phyloP scores from a whole-genome alignment of 1,284 basidiomycete genomes.

The Agroathelia rolfsii region DNA sequence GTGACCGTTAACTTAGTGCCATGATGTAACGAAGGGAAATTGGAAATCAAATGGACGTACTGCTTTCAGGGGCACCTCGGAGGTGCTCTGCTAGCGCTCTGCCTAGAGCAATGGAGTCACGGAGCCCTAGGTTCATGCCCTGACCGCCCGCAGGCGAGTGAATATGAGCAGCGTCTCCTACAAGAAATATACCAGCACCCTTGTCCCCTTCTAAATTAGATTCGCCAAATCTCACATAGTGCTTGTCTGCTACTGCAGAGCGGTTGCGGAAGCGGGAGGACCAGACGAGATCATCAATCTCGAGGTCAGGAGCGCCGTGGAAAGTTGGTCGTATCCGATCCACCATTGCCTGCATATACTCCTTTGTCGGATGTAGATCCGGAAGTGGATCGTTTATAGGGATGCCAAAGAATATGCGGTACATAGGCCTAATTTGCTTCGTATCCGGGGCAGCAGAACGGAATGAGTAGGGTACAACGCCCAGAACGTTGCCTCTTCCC shows the following conservation, averaged over 20 bases:
- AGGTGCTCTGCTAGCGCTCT: constrained; percentile 13
- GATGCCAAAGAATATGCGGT: constrained; percentile 19
- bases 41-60: no score
- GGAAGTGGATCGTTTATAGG: constrained; percentile 14
- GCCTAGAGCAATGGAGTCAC: constrained; percentile 29
- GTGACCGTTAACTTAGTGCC: no score
- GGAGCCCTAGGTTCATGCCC: constrained; percentile 35
- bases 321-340: constrained; percentile 18
- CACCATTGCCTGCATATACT: constrained; percentile 20
- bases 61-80: no score
- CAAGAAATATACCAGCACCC: constrained; percentile 23
- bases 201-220: constrained; percentile 3
- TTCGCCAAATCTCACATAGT: constrained; percentile 14
- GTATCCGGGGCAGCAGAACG: constrained; percentile 11
- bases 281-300: constrained; percentile 15
- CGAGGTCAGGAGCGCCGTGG: constrained; percentile 2
- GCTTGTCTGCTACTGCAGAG: constrained; percentile 20
- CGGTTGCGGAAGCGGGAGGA: constrained; percentile 23
- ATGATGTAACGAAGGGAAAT: no score
- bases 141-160: constrained; percentile 34
- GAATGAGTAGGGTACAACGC: constrained; percentile 15
- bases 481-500: no score
- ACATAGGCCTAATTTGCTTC: constrained; percentile 9
- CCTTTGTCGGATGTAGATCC: constrained; percentile 14
- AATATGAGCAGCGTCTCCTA: constrained; percentile 35